Percentiles rank a stretch among this genome's conserved stretches.
phyloP scores from a whole-genome alignment of 1,284 basidiomycete genomes.

The Cutaneotrichosporon sp. region DNA sequence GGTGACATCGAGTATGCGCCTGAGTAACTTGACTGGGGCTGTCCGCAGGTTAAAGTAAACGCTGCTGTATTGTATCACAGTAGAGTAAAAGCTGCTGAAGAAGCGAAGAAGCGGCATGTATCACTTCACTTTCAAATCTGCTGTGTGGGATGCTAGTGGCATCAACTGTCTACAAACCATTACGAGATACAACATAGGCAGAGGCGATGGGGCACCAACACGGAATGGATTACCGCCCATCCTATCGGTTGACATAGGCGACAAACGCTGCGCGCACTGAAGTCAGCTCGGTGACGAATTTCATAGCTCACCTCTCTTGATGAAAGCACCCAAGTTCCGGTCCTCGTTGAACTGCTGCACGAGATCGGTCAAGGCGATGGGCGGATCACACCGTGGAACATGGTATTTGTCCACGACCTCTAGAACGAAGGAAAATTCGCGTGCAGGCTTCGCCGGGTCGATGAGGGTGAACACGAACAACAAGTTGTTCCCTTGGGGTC shows the following conservation, averaged over 20 bases:
- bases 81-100: too few relatives aligned
- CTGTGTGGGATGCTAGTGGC: too few relatives aligned
- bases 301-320: slow-evolving; percentile 37
- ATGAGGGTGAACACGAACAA: slow-evolving; percentile 67
- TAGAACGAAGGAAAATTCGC: slow-evolving; percentile 69
- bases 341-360: slow-evolving; percentile 42
- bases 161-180: too few relatives aligned
- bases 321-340: slow-evolving; percentile 42
- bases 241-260: not conserved
- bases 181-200: slow-evolving; percentile 4
- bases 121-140: not conserved
- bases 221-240: too few relatives aligned
- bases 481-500: slow-evolving; percentile 56
- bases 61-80: too few relatives aligned
- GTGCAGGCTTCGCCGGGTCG: slow-evolving; percentile 56
- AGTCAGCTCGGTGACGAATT: not conserved
- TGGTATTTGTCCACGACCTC: slow-evolving; percentile 65
- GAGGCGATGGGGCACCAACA: too few relatives aligned
- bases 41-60: too few relatives aligned
- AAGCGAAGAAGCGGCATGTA: not conserved
- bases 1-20: slow-evolving; percentile 50
- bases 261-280: slow-evolving; percentile 4
- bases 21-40: not conserved
- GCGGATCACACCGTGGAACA: slow-evolving; percentile 47
- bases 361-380: slow-evolving; percentile 34